Evolutionary conservation across 441 rosid genomes (phyloP).

Genomic region (Mallotus japonicus): DNA sequence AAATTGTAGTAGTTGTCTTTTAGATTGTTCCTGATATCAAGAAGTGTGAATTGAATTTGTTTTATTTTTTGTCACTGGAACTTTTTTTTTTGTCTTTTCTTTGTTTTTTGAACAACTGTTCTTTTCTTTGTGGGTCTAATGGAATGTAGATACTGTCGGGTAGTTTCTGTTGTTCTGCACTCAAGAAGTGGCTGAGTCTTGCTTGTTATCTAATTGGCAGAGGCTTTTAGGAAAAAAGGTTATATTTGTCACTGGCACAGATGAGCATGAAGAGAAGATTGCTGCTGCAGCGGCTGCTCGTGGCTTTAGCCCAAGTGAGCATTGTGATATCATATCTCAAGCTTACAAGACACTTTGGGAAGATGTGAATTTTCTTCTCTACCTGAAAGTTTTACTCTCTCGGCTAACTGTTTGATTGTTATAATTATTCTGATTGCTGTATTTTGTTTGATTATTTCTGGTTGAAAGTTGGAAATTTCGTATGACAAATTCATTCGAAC

Average conservation of each 20-base stretch:
- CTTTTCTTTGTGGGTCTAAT: not conserved
- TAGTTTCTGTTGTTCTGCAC: not conserved
- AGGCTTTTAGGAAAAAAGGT: constrained; percentile 84
- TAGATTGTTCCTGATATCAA: too few species aligned
- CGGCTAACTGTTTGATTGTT: constrained; percentile 10
- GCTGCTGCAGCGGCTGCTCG: constrained; percentile 68
- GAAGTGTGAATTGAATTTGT: not conserved
- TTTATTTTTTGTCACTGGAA: not conserved
- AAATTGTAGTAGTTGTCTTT: too few species aligned
- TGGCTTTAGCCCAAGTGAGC: constrained; percentile 73
- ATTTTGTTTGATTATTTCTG: constrained; percentile 12
- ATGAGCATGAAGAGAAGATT: constrained; percentile 96
- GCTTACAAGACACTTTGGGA: constrained; percentile 77
- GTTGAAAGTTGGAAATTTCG: constrained; percentile 63
- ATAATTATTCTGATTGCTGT: constrained; percentile 16
- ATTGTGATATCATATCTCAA: constrained; percentile 78
- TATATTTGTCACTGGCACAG: constrained; percentile 84
- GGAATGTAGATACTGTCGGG: not conserved
- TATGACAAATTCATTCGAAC: constrained; percentile 88
- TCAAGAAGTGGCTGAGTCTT: constrained; percentile 34
- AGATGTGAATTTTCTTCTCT: constrained; percentile 41
- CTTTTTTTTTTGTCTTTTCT: too few species aligned
- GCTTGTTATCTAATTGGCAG: constrained; percentile 42
- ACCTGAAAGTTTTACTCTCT: constrained; percentile 13
- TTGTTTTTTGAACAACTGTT: too few species aligned